Evolutionary conservation across 805 yeast genomes (phyloP).

Genomic region (Lipomyces sp.): DNA sequence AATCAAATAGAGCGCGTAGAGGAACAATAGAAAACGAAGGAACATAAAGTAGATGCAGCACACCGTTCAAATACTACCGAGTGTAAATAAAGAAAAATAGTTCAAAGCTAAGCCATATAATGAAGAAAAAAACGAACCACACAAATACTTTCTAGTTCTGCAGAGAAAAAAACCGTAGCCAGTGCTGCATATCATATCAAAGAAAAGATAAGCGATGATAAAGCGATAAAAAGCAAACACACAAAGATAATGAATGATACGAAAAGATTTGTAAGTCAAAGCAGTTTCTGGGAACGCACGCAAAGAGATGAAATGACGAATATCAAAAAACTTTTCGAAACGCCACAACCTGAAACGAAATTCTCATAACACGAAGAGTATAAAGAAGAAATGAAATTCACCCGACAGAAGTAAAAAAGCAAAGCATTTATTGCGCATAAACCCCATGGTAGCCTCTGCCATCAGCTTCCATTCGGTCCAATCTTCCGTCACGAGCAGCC

Average conservation of each 20-base stretch:
- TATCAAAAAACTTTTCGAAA: constrained; percentile 19
- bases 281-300: constrained; percentile 12
- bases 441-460: constrained; percentile 52
- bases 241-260: neutral
- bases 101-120: constrained; percentile 4
- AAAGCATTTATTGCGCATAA: constrained; percentile 45
- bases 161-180: neutral
- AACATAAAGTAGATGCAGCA: neutral
- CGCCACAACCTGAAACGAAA: constrained; percentile 26
- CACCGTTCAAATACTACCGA: constrained; percentile 2
- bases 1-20: neutral
- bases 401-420: constrained; percentile 3
- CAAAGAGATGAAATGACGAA: constrained; percentile 1
- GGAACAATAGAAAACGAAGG: neutral
- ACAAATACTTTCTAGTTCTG: neutral
- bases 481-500: constrained; percentile 61
- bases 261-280: neutral
- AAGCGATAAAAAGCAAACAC: constrained; percentile 4
- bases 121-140: neutral
- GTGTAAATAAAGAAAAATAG: neutral
- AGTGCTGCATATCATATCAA: neutral
- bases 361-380: neutral
- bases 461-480: constrained; percentile 59
- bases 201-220: constrained; percentile 2
- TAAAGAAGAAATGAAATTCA: constrained; percentile 16